These are phyloP conservation scores for Cytospora mali DNA, from an alignment of 2,329 filamentous ascomycete genomes.

Conservation along the genomic window DNA sequence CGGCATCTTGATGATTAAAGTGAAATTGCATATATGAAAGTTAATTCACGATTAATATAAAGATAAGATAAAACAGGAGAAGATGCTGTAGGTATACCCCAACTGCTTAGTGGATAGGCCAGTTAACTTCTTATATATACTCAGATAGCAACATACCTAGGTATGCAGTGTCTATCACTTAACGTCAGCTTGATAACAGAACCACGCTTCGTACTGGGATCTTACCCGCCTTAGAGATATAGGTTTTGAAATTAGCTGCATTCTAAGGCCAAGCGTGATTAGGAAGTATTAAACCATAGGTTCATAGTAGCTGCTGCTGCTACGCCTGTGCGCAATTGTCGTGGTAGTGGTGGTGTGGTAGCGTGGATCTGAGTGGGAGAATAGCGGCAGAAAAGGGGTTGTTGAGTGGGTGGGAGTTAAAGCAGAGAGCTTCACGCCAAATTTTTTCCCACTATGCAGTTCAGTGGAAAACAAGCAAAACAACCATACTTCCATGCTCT, in stretches of 20 bases:
- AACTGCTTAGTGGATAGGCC: neutral
- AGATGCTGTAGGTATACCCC: neutral
- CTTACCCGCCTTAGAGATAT: too few species aligned
- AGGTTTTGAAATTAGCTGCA: too few species aligned
- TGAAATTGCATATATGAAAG: neutral
- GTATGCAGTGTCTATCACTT: neutral
- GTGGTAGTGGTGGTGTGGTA: neutral
- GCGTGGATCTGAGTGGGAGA: neutral
- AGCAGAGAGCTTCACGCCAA: neutral
- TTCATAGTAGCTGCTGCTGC: neutral
- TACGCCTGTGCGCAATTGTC: neutral
- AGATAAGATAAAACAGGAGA: neutral
- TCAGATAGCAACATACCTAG: neutral
- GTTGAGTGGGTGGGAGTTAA: neutral
- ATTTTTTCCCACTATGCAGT: constrained; percentile 5
- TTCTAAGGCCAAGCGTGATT: neutral
- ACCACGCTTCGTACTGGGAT: too few species aligned
- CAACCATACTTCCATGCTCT: too few species aligned
- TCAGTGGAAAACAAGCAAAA: neutral
- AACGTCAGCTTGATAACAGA: neutral
- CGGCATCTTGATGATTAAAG: neutral
- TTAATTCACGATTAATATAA: too few species aligned
- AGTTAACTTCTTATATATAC: neutral
- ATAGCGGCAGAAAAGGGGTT: constrained; percentile 8
- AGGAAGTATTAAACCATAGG: neutral